Evolutionary conservation across 2,329 filamentous ascomycete genomes (phyloP).

Genomic region (Neoarthrinium moseri): DNA sequence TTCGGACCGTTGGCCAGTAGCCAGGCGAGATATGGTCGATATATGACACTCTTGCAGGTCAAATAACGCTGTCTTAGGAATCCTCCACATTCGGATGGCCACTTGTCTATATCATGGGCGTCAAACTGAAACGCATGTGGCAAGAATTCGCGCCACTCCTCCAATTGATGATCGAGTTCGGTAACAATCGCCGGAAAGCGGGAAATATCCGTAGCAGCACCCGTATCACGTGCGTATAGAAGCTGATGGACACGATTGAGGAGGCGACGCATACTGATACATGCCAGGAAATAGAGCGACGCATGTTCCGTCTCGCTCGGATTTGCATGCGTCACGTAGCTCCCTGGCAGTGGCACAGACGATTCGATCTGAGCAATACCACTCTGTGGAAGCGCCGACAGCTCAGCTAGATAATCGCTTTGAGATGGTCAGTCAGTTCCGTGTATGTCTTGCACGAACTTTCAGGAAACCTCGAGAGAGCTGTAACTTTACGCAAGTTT

Average conservation of each 20-base stretch:
- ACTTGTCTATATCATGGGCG: slow-evolving; percentile 16
- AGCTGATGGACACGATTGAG: slow-evolving; percentile 49
- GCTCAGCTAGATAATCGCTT: slow-evolving; percentile 52
- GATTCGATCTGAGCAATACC: slow-evolving; percentile 52
- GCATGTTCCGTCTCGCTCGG: slow-evolving; percentile 42
- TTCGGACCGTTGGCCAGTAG: slow-evolving; percentile 33
- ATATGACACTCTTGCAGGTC: slow-evolving; percentile 51
- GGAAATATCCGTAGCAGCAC: slow-evolving; percentile 40
- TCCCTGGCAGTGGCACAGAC: slow-evolving; percentile 44
- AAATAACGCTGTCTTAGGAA: slow-evolving; percentile 51
- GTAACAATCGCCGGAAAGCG: slow-evolving; percentile 47
- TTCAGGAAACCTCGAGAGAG: neutral
- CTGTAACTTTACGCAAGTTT: too few relatives aligned
- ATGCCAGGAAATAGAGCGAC: slow-evolving; percentile 52
- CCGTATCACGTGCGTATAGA: slow-evolving; percentile 44
- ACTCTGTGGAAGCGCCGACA: slow-evolving; percentile 47
- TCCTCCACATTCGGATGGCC: slow-evolving; percentile 39
- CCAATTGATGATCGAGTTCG: slow-evolving; percentile 47
- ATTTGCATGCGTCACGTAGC: slow-evolving; percentile 42
- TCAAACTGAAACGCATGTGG: slow-evolving; percentile 41
- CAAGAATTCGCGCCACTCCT: slow-evolving; percentile 47
- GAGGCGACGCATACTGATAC: slow-evolving; percentile 48
- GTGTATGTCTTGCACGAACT: neutral
- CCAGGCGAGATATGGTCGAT: slow-evolving; percentile 51
- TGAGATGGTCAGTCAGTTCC: neutral